These are phyloP conservation scores for Diaporthe destruens DNA, from an alignment of 2,329 filamentous ascomycete genomes.

Conservation along the genomic window DNA sequence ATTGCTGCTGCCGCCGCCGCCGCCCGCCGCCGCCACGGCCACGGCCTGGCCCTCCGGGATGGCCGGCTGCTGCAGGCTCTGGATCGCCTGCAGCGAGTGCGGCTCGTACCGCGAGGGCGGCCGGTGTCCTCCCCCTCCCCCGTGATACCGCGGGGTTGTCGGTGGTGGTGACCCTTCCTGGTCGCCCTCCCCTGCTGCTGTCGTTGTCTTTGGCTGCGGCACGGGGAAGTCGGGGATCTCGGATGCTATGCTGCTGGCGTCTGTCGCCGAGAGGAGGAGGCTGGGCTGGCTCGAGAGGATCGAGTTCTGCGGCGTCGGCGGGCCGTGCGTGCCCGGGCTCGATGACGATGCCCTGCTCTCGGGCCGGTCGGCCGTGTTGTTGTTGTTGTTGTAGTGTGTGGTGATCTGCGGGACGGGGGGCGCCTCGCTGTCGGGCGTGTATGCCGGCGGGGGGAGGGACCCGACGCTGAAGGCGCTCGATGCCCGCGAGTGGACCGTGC, in stretches of 20 bases:
- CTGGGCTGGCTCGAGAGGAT: conserved; percentile 4
- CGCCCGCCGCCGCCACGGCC: too few species aligned
- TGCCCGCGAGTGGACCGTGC: conserved; percentile 20
- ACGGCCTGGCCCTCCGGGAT: conserved; percentile 39
- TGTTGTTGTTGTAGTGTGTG: conserved; percentile 5
- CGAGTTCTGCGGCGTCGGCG: neutral
- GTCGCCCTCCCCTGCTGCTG: conserved; percentile 36
- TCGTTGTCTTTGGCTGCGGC: conserved; percentile 24
- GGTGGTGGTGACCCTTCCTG: conserved; percentile 17
- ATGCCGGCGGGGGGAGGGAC: conserved; percentile 32
- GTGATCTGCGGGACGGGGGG: conserved; percentile 16
- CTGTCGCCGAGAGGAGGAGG: neutral
- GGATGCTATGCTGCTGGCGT: conserved; percentile 4
- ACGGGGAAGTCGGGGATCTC: conserved; percentile 21
- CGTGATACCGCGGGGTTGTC: conserved; percentile 8
- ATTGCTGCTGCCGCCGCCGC: neutral
- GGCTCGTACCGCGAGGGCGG: conserved; percentile 24
- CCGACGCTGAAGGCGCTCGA: conserved; percentile 30
- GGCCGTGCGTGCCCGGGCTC: neutral
- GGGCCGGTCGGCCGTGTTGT: neutral
- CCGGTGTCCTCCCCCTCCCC: too few species aligned
- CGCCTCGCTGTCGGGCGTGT: conserved; percentile 25
- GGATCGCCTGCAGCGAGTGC: conserved; percentile 25
- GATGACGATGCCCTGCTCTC: conserved; percentile 25
- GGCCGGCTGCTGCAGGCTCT: conserved; percentile 30